Evolutionary conservation across 768 basidiomycete species (phyloP).

Genomic region (Cyathus striatus): DNA sequence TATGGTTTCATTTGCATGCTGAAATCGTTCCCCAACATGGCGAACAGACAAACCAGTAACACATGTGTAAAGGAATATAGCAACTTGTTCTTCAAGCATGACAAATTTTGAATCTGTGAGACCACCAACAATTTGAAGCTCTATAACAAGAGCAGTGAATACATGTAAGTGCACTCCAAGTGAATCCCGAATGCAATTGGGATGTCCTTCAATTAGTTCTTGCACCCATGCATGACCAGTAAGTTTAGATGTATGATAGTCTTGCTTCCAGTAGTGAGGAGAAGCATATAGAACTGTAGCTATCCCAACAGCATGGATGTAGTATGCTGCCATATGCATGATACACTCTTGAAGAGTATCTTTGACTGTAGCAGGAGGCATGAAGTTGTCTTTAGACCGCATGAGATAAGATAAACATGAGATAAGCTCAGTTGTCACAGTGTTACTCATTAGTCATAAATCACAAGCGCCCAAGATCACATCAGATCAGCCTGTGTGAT

Average conservation of each 20-base stretch:
- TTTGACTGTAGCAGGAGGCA: background rate
- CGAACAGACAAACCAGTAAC: conserved; percentile 7
- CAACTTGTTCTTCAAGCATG: background rate
- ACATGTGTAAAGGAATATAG: background rate
- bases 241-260: conserved; percentile 12
- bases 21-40: conserved; percentile 9
- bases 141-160: background rate
- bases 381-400: background rate
- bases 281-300: conserved; percentile 4
- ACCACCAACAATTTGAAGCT: background rate
- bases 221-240: conserved; percentile 10
- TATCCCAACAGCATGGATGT: conserved; percentile 1
- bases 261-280: conserved; percentile 4
- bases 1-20: conserved; percentile 6
- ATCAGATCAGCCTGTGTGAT: background rate
- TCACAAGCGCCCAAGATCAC: background rate
- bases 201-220: conserved; percentile 13
- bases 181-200: conserved; percentile 8
- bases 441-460: background rate
- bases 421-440: background rate
- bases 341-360: background rate
- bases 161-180: conserved; percentile 11
- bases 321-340: conserved; percentile 7
- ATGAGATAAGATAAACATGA: background rate
- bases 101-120: background rate